These are phyloP conservation scores for Agaricus blazei DNA, from an alignment of 768 basidiomycete species.

Conservation along the genomic window DNA sequence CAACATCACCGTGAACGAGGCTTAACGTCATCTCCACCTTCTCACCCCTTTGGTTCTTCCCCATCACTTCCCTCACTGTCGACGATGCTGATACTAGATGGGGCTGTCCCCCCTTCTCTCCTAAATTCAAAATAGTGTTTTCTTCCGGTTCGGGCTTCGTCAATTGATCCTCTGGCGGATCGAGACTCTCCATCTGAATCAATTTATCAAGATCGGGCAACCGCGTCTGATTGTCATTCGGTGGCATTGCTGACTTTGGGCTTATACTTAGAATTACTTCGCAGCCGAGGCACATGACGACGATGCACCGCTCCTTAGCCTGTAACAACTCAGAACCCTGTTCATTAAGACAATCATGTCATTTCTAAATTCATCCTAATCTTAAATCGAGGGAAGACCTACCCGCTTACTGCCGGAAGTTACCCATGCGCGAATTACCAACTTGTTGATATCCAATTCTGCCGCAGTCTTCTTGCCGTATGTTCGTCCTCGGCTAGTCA, in stretches of 20 bases:
- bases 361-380: background rate
- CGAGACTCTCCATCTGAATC: constrained; percentile 12
- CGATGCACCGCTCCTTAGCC: constrained; percentile 21
- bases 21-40: constrained; percentile 19
- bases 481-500: constrained; percentile 23
- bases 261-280: constrained; percentile 28
- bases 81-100: background rate
- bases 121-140: constrained; percentile 1
- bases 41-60: constrained; percentile 7
- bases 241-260: constrained; percentile 14
- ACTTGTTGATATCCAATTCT: constrained; percentile 24
- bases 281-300: constrained; percentile 33
- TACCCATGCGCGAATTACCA: constrained; percentile 39
- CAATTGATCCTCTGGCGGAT: background rate
- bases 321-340: constrained; percentile 21
- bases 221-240: background rate
- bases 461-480: constrained; percentile 28
- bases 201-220: constrained; percentile 9
- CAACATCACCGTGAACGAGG: constrained; percentile 39
- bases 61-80: background rate
- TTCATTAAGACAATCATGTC: background rate
- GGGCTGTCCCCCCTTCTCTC: background rate
- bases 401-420: constrained; percentile 33
- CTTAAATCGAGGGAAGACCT: constrained; percentile 3
- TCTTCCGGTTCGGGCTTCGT: background rate